phyloP scores from a whole-genome alignment of 176 grass and related monocot genomes.

The Elymus sibiricus region DNA sequence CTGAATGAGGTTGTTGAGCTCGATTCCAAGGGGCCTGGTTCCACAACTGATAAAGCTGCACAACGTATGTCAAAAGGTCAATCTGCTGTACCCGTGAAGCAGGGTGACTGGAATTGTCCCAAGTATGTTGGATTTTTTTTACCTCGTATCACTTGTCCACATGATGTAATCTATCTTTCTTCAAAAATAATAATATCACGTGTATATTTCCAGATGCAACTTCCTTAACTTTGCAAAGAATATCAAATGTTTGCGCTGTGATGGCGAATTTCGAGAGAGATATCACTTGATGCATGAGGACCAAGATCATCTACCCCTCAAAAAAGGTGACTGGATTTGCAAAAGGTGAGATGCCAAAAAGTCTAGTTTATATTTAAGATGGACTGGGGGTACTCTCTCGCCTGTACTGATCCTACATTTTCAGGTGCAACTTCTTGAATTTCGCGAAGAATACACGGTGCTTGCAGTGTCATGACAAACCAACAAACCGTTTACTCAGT shows the following conservation, averaged over 20 bases:
- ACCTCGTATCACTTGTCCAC: background rate
- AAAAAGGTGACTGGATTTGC: conserved; percentile 97
- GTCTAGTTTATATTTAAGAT: background rate
- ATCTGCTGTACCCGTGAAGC: conserved; percentile 58
- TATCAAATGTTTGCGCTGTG: conserved; percentile 85
- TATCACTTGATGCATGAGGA: conserved; percentile 69
- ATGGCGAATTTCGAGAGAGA: conserved; percentile 81
- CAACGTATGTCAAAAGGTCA: conserved; percentile 38
- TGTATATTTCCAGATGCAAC: conserved; percentile 63
- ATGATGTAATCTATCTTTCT: background rate
- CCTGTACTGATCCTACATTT: conserved; percentile 34
- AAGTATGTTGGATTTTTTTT: conserved; percentile 41
- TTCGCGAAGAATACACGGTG: conserved; percentile 96
- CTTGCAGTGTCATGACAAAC: conserved; percentile 89
- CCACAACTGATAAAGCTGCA: conserved; percentile 28
- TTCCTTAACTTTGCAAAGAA: conserved; percentile 97
- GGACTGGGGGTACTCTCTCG: background rate
- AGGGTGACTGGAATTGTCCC: conserved; percentile 96
- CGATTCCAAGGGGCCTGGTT: conserved; percentile 44
- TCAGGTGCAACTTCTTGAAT: conserved; percentile 97
- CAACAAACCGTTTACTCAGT: conserved; percentile 60
- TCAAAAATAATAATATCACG: background rate
- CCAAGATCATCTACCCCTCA: conserved; percentile 80
- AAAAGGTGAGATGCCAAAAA: conserved; percentile 48
- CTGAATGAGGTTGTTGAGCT: conserved; percentile 61